Percentiles rank a stretch among this genome's conserved stretches.
phyloP scores from a whole-genome alignment of 805 yeast species.

The Cyberlindnera mycetangii region DNA sequence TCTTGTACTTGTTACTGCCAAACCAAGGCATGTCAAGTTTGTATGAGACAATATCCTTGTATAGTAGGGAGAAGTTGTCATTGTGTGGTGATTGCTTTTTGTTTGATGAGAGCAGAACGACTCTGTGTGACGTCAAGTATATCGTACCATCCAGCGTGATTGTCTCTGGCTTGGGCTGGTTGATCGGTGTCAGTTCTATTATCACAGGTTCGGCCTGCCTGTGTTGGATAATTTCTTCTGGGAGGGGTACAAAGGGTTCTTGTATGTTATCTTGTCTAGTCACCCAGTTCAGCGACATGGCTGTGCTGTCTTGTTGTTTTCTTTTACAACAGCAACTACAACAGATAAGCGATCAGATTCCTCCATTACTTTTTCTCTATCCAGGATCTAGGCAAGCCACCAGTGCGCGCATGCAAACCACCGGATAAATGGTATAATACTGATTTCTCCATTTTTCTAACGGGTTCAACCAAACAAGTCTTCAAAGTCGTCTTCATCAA shows the following conservation, averaged over 20 bases:
- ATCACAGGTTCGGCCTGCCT: slow-evolving; percentile 17
- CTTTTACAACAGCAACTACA: too few species aligned
- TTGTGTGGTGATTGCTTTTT: background rate
- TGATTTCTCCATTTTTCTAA: too few species aligned
- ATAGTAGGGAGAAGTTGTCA: slow-evolving; percentile 39
- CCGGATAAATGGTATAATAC: background rate
- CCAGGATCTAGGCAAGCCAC: too few species aligned
- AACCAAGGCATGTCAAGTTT: slow-evolving; percentile 49
- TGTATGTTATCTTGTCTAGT: slow-evolving; percentile 15
- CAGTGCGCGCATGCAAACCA: too few species aligned
- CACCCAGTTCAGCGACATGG: slow-evolving; percentile 33
- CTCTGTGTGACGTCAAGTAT: slow-evolving; percentile 40
- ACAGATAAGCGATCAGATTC: too few species aligned
- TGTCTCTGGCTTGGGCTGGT: slow-evolving; percentile 24
- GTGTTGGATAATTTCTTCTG: slow-evolving; percentile 22
- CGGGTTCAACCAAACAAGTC: slow-evolving; percentile 29
- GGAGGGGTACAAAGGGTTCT: slow-evolving; percentile 28
- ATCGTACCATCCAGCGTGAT: slow-evolving; percentile 33
- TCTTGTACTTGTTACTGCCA: slow-evolving; percentile 49
- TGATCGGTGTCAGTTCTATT: slow-evolving; percentile 18
- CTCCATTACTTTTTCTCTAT: too few species aligned
- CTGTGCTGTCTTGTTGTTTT: too few species aligned
- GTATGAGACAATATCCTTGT: slow-evolving; percentile 31
- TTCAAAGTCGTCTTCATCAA: slow-evolving; percentile 31
- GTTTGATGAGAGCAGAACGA: slow-evolving; percentile 32